A percentile compares a stretch with the other conserved stretches of the same genome.
Evolutionary conservation across 2,329 filamentous ascomycete genomes (phyloP).

Genomic region (Fusarium lyarnte): DNA sequence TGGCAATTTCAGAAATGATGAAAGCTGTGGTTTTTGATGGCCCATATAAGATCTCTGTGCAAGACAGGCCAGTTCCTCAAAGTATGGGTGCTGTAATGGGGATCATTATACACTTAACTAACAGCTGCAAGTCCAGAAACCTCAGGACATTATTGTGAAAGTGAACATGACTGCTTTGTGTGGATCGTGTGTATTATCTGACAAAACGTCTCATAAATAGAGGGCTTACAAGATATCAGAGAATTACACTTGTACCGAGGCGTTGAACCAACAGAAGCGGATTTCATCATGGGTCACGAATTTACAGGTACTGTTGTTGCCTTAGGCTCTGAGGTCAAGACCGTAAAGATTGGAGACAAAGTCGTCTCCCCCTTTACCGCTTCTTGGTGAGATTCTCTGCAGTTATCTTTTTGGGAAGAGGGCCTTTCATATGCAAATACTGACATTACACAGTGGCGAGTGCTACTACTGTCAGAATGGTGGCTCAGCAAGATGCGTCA

Average conservation of each 20-base stretch:
- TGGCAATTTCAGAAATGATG: constrained; percentile 68
- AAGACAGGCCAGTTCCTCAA: constrained; percentile 81
- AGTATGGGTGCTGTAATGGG: constrained; percentile 44
- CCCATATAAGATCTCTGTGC: constrained; percentile 76
- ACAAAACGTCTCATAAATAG: too few species aligned
- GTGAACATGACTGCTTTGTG: constrained; percentile 88
- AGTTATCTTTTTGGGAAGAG: rapidly evolving
- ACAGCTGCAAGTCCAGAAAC: constrained; percentile 63
- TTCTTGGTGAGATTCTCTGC: constrained; percentile 68
- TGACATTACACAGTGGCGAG: constrained; percentile 48
- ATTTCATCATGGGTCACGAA: constrained; percentile 81
- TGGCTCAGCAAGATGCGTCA: constrained; percentile 79
- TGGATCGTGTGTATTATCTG: constrained; percentile 69
- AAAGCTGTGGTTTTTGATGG: constrained; percentile 91
- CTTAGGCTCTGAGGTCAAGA: constrained; percentile 72
- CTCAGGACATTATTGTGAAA: constrained; percentile 82
- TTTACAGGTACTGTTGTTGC: constrained; percentile 81
- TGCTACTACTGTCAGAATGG: constrained; percentile 88
- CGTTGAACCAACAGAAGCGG: constrained; percentile 73
- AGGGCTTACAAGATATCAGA: constrained; percentile 52
- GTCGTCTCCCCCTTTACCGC: constrained; percentile 88
- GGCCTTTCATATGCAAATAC: rapidly evolving
- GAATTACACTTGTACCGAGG: constrained; percentile 91
- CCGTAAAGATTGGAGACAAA: constrained; percentile 76
- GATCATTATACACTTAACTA: background rate